Percentiles rank a stretch among this genome's conserved stretches.
phyloP scores from a whole-genome alignment of 257 asterid genomes.

The Penstemon eatonii region DNA sequence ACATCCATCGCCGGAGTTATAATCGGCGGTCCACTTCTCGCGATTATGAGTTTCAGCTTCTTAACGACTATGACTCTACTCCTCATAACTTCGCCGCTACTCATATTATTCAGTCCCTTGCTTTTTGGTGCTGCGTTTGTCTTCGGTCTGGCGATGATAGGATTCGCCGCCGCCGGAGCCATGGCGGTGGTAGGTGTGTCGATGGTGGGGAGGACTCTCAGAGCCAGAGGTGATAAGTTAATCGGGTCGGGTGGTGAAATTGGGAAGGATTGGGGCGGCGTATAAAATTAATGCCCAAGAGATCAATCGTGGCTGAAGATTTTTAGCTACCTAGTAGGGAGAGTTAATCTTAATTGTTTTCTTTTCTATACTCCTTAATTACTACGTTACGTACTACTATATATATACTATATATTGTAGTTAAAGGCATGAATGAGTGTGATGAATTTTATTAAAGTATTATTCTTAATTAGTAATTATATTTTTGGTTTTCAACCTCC shows the following conservation, averaged over 20 bases:
- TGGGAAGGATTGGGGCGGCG: background rate
- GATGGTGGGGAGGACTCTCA: background rate
- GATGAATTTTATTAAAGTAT: no score
- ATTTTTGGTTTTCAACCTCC: no score
- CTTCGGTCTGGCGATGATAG: background rate
- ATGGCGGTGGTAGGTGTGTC: background rate
- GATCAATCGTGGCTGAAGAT: no score
- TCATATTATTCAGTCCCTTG: background rate
- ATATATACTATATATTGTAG: no score
- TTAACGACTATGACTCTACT: background rate
- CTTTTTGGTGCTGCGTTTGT: slow-evolving; percentile 1
- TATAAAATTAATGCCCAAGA: no score
- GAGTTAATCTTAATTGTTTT: no score
- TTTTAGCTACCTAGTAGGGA: no score
- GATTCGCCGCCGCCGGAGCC: slow-evolving; percentile 1
- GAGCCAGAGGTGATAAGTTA: background rate
- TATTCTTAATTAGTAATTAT: no score
- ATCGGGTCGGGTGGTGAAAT: background rate
- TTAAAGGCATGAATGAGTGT: no score
- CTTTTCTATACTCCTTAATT: no score
- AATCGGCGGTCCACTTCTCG: background rate
- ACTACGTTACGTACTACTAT: no score
- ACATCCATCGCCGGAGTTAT: slow-evolving; percentile 1
- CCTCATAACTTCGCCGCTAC: background rate
- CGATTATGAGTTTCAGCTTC: background rate